Conservation (phyloP, 345 rosid species). For the Populus davidiana region DNA sequence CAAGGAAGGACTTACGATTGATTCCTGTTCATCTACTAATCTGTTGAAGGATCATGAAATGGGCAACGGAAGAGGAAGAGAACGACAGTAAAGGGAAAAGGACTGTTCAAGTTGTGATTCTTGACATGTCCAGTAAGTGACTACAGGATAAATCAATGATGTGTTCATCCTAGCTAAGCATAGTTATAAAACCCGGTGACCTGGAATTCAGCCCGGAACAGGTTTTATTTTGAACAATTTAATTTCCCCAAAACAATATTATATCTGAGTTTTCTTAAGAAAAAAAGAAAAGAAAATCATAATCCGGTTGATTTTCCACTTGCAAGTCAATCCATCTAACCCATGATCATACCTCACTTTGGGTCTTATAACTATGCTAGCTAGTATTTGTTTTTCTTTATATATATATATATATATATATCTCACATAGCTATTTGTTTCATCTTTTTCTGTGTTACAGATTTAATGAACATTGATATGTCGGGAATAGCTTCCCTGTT, state of each 20-base stretch:
- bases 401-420: background rate
- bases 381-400: background rate
- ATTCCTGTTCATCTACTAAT: background rate
- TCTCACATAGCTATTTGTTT: background rate
- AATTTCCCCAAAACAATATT: too few relatives aligned
- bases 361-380: background rate
- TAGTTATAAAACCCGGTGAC: too few relatives aligned
- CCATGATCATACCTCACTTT: too few relatives aligned
- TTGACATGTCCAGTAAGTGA: constrained; percentile 84
- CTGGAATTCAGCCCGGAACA: too few relatives aligned
- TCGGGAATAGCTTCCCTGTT: constrained; percentile 72
- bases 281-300: too few relatives aligned
- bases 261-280: too few relatives aligned
- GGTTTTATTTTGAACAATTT: too few relatives aligned
- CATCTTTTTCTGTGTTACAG: constrained; percentile 26
- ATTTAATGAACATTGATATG: constrained; percentile 65
- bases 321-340: too few relatives aligned
- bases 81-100: constrained; percentile 29
- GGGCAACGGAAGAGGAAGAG: constrained; percentile 41
- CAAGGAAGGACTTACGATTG: too few relatives aligned
- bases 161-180: background rate
- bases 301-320: too few relatives aligned
- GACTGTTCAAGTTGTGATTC: constrained; percentile 51
- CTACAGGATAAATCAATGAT: background rate
- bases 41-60: constrained; percentile 50